Evolutionary conservation across 2,329 filamentous ascomycete genomes (phyloP).

Genomic region (Fusarium dimerum): DNA sequence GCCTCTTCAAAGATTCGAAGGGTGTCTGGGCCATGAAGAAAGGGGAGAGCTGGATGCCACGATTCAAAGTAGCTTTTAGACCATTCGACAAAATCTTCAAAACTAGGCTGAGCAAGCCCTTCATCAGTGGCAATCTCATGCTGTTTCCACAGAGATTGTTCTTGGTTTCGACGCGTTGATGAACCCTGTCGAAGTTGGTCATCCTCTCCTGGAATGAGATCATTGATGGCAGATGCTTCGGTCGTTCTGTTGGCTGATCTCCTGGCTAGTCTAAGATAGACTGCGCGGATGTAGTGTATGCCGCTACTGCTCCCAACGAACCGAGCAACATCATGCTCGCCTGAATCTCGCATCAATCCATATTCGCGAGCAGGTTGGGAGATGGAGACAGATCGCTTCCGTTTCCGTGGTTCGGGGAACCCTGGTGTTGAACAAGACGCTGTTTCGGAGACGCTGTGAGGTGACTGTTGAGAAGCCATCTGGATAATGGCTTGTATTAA

Average conservation of each 20-base stretch:
- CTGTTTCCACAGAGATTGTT: conserved; percentile 35
- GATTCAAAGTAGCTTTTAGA: conserved; percentile 56
- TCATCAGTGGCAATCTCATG: conserved; percentile 33
- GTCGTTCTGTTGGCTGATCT: conserved; percentile 23
- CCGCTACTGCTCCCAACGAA: conserved; percentile 60
- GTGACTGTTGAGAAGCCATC: conserved; percentile 33
- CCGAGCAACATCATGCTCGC: conserved; percentile 47
- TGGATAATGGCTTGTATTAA: not conserved
- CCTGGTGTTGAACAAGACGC: conserved; percentile 25
- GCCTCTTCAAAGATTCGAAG: conserved; percentile 47
- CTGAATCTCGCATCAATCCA: conserved; percentile 51
- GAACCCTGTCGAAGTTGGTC: conserved; percentile 43
- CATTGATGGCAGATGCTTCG: conserved; percentile 20
- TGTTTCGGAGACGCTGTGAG: conserved; percentile 31
- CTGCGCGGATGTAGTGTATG: conserved; percentile 59
- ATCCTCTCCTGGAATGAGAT: conserved; percentile 57
- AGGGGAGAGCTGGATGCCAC: conserved; percentile 60
- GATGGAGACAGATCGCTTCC: conserved; percentile 30
- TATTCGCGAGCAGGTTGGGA: conserved; percentile 33
- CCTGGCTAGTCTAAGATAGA: conserved; percentile 48
- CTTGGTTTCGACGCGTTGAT: conserved; percentile 11
- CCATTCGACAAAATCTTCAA: conserved; percentile 52
- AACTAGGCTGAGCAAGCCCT: conserved; percentile 25
- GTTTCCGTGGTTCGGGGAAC: conserved; percentile 28
- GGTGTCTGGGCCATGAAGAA: conserved; percentile 54